Conservation (phyloP, 345 rosid genomes). For the Eutrema heterophyllum region DNA sequence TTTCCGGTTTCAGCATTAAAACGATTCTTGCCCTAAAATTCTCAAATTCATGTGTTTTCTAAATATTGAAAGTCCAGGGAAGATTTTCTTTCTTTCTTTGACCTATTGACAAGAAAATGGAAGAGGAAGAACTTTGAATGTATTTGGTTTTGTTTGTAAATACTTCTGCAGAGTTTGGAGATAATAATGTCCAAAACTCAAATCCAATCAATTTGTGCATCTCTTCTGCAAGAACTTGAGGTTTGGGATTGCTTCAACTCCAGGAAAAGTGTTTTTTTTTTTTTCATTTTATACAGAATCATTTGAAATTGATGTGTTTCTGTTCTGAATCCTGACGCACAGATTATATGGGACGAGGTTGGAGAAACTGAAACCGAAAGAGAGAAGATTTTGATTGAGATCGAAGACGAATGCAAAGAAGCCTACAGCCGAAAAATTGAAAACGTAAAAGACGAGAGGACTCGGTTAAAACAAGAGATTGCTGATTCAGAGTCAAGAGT, state of each 20-base stretch:
- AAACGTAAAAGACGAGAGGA: constrained; percentile 55
- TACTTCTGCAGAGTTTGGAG: constrained; percentile 12
- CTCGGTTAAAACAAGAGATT: constrained; percentile 57
- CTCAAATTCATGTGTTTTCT: not conserved
- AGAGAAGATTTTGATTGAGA: constrained; percentile 71
- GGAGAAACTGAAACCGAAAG: constrained; percentile 74
- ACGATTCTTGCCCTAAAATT: not conserved
- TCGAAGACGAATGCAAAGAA: constrained; percentile 76
- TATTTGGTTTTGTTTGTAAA: not conserved
- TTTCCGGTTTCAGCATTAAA: not conserved
- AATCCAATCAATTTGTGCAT: constrained; percentile 57
- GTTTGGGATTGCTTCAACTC: constrained; percentile 33
- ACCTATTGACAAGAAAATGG: not conserved
- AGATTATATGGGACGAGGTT: constrained; percentile 94
- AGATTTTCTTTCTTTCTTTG: not conserved
- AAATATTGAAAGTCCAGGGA: not conserved
- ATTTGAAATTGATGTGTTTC: not conserved
- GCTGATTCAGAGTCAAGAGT: constrained; percentile 80
- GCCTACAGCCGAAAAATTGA: constrained; percentile 73
- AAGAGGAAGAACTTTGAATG: constrained; percentile 1
- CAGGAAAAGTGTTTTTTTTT: not conserved
- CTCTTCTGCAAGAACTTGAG: constrained; percentile 81
- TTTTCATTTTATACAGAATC: not conserved
- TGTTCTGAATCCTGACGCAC: not conserved
- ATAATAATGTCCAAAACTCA: constrained; percentile 44